A percentile compares a stretch with the other conserved stretches of the same genome.
phyloP scores from a whole-genome alignment of 768 basidiomycete genomes.

The Fomitopsis serialis region DNA sequence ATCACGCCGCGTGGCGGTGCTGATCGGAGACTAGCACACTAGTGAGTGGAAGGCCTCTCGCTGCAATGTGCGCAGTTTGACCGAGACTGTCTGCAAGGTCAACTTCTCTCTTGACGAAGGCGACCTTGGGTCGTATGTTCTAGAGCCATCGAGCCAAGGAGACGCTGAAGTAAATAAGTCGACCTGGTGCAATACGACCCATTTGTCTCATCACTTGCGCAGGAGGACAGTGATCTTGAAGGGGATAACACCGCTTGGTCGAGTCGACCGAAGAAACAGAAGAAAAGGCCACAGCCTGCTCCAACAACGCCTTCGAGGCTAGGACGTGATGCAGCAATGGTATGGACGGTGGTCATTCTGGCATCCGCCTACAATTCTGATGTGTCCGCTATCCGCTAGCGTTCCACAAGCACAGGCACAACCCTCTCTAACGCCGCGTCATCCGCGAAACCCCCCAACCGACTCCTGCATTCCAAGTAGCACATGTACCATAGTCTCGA shows the following conservation, averaged over 20 bases:
- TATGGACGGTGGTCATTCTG: not conserved
- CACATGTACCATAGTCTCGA: no score
- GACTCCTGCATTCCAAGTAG: not conserved
- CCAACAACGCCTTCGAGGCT: not conserved
- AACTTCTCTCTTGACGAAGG: constrained; percentile 17
- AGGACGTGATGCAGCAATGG: not conserved
- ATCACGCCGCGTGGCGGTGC: constrained; percentile 11
- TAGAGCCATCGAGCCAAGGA: not conserved
- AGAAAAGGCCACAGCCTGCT: not conserved
- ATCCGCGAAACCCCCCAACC: not conserved
- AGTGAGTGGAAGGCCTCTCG: constrained; percentile 12
- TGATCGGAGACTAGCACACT: constrained; percentile 27
- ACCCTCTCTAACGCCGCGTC: not conserved
- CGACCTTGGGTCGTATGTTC: not conserved
- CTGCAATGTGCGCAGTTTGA: not conserved
- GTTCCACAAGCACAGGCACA: no score
- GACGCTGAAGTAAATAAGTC: no score
- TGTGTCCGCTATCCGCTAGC: no score
- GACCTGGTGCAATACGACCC: no score
- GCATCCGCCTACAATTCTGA: not conserved
- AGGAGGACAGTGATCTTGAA: constrained; percentile 7
- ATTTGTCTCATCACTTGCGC: not conserved
- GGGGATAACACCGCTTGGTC: constrained; percentile 15
- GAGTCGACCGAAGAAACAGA: not conserved
- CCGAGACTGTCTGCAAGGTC: constrained; percentile 8